These are phyloP conservation scores for Pseudocohnilembus persalinus DNA, from an alignment of 169 alveolate species.

Conservation along the genomic window DNA sequence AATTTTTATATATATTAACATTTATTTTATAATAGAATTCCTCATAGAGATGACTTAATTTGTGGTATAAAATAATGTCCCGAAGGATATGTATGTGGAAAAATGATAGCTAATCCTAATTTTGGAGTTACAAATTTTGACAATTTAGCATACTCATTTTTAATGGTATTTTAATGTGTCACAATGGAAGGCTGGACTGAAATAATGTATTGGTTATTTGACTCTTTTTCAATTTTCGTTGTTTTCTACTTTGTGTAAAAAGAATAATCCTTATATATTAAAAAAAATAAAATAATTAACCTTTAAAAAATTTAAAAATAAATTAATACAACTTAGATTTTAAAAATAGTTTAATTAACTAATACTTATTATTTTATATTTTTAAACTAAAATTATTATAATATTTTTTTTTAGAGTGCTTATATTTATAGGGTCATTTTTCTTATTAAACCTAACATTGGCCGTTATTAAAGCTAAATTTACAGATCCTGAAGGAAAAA, in stretches of 20 bases:
- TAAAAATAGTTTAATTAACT: no score
- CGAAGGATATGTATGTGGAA: conserved; percentile 61
- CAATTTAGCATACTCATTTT: conserved; percentile 51
- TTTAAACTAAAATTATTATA: no score
- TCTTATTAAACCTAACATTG: conserved; percentile 65
- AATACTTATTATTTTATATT: no score
- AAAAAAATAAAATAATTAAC: no score
- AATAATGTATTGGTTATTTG: conserved; percentile 42
- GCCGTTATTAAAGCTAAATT: conserved; percentile 71
- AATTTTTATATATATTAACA: no score
- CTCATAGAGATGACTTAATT: conserved; percentile 19
- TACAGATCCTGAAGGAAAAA: conserved; percentile 36
- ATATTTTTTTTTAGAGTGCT: no score
- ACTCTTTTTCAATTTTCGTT: conserved; percentile 44
- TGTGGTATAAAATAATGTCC: conserved; percentile 55
- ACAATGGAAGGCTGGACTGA: conserved; percentile 77
- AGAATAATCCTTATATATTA: no score
- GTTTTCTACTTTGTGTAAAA: conserved; percentile 51
- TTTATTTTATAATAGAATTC: conserved; percentile 10
- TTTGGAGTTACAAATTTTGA: conserved; percentile 69
- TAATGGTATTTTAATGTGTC: conserved; percentile 57
- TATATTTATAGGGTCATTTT: conserved; percentile 69
- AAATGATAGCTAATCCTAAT: conserved; percentile 58
- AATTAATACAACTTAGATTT: no score
- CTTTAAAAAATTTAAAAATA: no score